Evolutionary conservation across 345 rosid species (phyloP).

Genomic region (Capsella bursapastoris): DNA sequence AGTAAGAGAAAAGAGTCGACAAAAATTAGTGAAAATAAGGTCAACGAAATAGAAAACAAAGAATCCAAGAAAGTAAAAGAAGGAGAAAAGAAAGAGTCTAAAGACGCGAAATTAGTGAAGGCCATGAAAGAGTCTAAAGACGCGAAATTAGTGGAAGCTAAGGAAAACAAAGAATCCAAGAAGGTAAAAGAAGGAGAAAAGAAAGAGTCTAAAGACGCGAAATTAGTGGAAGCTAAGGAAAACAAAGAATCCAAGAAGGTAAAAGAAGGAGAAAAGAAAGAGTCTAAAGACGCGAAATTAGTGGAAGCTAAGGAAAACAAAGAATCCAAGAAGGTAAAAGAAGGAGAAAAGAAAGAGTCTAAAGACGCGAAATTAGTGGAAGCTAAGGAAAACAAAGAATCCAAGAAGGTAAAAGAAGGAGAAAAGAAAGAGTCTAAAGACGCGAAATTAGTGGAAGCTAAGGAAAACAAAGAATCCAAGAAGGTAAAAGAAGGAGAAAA

Average conservation of each 20-base stretch:
- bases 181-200: neutral
- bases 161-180: neutral
- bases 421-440: neutral
- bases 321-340: neutral
- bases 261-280: neutral
- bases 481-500: neutral
- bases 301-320: neutral
- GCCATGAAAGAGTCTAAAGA: too few relatives aligned
- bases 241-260: neutral
- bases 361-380: neutral
- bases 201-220: neutral
- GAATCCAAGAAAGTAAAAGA: neutral
- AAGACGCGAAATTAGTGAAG: neutral
- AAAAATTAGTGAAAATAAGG: neutral
- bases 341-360: neutral
- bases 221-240: neutral
- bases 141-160: neutral
- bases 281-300: neutral
- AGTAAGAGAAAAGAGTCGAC: neutral
- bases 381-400: neutral
- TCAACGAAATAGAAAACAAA: neutral
- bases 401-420: neutral
- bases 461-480: too few relatives aligned
- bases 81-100: neutral
- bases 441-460: neutral